These are phyloP conservation scores for Mucor piriformis DNA, from an alignment of 371 early-diverging fungal species.

Conservation along the genomic window DNA sequence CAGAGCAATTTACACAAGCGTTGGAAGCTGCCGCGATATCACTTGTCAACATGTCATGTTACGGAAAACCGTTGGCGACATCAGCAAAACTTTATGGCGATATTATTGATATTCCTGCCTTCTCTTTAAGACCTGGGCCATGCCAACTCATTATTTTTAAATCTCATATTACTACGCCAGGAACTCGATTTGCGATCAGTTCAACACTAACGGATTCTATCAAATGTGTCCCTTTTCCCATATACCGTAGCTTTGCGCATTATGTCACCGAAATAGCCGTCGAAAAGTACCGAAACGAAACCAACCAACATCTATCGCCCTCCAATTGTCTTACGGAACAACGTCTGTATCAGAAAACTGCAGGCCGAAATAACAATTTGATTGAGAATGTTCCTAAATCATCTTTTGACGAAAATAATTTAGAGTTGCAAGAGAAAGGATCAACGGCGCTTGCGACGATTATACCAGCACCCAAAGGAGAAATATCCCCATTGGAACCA, in stretches of 20 bases:
- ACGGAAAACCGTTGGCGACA: constrained; percentile 24
- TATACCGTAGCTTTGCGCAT: constrained; percentile 33
- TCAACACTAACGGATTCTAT: constrained; percentile 30
- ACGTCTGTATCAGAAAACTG: constrained; percentile 14
- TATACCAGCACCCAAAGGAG: background rate
- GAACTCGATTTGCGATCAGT: constrained; percentile 39
- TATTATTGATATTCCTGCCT: constrained; percentile 41
- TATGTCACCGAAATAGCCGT: constrained; percentile 32
- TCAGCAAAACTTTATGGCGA: constrained; percentile 35
- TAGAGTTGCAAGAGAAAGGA: background rate
- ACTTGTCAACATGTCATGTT: constrained; percentile 25
- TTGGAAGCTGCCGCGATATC: constrained; percentile 25
- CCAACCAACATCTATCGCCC: constrained; percentile 1
- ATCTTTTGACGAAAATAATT: background rate
- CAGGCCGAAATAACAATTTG: background rate
- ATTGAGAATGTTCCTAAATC: background rate
- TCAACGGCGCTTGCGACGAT: background rate
- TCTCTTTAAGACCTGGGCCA: constrained; percentile 28
- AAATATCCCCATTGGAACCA: background rate
- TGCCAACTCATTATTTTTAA: constrained; percentile 45
- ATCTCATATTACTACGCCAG: constrained; percentile 34
- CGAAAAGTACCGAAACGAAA: constrained; percentile 17
- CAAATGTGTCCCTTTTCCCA: constrained; percentile 39
- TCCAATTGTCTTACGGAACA: constrained; percentile 8
- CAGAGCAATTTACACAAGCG: constrained; percentile 27